Conservation (phyloP, 1,284 basidiomycete species). For the Rhizoctonia solani region DNA sequence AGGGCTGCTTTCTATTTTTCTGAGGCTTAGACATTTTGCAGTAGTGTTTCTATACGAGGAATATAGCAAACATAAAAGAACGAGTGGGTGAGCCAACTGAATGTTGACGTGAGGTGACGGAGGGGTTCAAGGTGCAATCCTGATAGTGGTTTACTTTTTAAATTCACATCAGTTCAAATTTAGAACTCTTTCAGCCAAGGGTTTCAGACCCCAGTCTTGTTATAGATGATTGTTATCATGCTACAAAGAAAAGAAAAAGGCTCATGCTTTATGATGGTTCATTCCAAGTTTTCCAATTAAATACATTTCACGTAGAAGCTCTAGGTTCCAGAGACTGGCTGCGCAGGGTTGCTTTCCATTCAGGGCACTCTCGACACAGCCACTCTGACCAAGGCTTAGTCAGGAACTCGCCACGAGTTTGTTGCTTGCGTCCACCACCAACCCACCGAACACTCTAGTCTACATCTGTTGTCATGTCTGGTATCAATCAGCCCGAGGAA, state of each 20-base stretch:
- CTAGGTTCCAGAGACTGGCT: neutral
- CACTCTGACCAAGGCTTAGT: constrained; percentile 30
- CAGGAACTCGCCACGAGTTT: constrained; percentile 32
- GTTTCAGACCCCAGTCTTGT: too few relatives aligned
- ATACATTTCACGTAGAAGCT: neutral
- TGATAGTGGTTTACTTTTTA: neutral
- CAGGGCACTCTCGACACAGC: constrained; percentile 10
- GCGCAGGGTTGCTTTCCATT: constrained; percentile 11
- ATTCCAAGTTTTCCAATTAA: neutral
- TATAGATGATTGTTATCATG: too few relatives aligned
- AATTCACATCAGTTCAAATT: constrained; percentile 31
- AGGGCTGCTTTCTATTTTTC: constrained; percentile 28
- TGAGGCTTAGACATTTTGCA: constrained; percentile 15
- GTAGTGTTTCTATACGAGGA: constrained; percentile 2
- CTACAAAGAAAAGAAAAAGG: too few relatives aligned
- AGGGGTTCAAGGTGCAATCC: neutral
- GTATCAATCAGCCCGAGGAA: constrained; percentile 35
- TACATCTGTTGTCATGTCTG: constrained; percentile 8
- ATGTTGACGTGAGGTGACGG: constrained; percentile 11
- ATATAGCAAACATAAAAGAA: constrained; percentile 18
- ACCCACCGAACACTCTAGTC: neutral
- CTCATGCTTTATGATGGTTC: too few relatives aligned
- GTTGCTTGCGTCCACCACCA: constrained; percentile 31
- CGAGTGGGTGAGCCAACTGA: neutral
- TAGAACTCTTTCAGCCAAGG: neutral